Conservation (phyloP, 2,329 filamentous ascomycete genomes). For the Diaporthe helianthi region DNA sequence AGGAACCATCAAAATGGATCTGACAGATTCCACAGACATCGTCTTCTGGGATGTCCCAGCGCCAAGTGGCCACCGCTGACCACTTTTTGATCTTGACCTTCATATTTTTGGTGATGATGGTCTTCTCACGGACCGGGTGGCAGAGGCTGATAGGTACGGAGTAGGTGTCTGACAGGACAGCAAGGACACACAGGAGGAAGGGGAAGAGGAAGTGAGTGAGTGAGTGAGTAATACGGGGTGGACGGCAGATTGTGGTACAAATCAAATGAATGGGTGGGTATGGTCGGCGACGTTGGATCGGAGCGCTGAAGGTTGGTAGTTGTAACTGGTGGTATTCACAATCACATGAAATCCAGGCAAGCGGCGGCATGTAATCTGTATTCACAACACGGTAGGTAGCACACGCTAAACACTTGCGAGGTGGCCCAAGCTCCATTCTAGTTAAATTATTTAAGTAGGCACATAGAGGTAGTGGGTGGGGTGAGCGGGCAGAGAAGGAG, state of each 20-base stretch:
- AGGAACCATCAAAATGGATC: conserved; percentile 96
- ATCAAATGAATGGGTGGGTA: not conserved
- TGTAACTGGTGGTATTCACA: conserved; percentile 3
- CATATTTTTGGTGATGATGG: conserved; percentile 60
- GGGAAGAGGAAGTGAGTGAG: not conserved
- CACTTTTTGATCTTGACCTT: conserved; percentile 94
- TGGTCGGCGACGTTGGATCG: not conserved
- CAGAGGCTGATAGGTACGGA: not conserved
- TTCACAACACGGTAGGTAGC: no score
- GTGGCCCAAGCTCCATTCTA: conserved; percentile 3
- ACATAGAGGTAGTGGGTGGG: no score
- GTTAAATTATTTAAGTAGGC: not conserved
- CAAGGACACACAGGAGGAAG: no score
- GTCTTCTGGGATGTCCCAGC: conserved; percentile 96
- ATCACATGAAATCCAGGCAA: not conserved
- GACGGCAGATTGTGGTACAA: no score
- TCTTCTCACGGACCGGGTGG: not conserved
- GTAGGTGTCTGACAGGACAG: not conserved
- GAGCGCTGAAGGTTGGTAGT: not conserved
- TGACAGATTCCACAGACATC: conserved; percentile 99
- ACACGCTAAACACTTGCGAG: not conserved
- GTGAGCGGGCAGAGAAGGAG: no score
- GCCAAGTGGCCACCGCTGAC: conserved; percentile 95
- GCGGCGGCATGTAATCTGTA: no score
- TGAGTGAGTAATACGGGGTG: no score